Conservation (phyloP, 371 early-diverging fungal genomes). For the Mucor circinelloides region DNA sequence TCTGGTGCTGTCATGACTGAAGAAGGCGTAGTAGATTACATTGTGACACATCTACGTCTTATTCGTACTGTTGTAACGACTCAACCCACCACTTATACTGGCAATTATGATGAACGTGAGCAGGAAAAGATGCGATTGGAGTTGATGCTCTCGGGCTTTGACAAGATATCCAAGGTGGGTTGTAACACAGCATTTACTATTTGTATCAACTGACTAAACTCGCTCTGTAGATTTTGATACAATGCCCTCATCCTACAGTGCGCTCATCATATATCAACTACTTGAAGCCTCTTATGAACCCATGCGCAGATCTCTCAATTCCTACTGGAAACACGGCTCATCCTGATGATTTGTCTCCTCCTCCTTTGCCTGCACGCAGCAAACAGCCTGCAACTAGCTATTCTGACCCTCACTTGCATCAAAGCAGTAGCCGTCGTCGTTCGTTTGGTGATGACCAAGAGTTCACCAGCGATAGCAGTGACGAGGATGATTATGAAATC, state of each 20-base stretch:
- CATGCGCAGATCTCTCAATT: slow-evolving; percentile 40
- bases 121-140: slow-evolving; percentile 53
- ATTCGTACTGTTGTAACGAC: slow-evolving; percentile 49
- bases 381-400: neutral
- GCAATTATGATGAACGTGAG: slow-evolving; percentile 38
- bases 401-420: neutral
- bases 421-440: neutral
- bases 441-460: neutral
- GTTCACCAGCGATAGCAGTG: slow-evolving; percentile 3
- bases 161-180: slow-evolving; percentile 49
- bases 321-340: neutral
- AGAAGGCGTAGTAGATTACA: slow-evolving; percentile 55
- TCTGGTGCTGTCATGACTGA: slow-evolving; percentile 49
- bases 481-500: slow-evolving; percentile 17
- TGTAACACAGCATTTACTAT: neutral
- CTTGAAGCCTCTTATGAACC: slow-evolving; percentile 42
- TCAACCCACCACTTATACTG: slow-evolving; percentile 42
- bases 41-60: slow-evolving; percentile 49
- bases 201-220: neutral
- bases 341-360: neutral
- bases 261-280: slow-evolving; percentile 48
- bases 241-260: slow-evolving; percentile 65
- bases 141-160: slow-evolving; percentile 55
- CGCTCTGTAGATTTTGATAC: slow-evolving; percentile 39
- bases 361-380: slow-evolving; percentile 11